phyloP scores from a whole-genome alignment of 2,329 filamentous ascomycete genomes.

The Reticulascus tulasneorum region DNA sequence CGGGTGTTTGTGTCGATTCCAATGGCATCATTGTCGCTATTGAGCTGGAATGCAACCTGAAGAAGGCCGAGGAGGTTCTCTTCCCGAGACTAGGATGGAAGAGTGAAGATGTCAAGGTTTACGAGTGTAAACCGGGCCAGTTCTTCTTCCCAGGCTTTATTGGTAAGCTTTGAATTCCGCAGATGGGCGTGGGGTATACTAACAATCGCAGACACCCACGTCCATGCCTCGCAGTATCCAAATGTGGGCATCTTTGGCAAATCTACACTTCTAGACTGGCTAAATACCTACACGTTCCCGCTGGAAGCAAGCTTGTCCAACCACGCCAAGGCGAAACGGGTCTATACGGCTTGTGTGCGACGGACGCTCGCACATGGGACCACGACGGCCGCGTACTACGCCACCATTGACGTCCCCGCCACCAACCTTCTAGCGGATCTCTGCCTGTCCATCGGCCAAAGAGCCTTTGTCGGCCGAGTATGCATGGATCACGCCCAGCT shows the following conservation, averaged over 20 bases:
- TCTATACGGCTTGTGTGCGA: constrained; percentile 75
- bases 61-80: constrained; percentile 27
- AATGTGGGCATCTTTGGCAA: constrained; percentile 94
- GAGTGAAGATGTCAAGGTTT: constrained; percentile 31
- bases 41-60: constrained; percentile 29
- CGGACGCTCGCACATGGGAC: constrained; percentile 86
- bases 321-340: constrained; percentile 57
- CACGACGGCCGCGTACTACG: constrained; percentile 92
- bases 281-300: constrained; percentile 92
- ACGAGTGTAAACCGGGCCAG: constrained; percentile 41
- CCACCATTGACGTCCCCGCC: constrained; percentile 77
- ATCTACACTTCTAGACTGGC: constrained; percentile 87
- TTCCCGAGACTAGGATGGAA: constrained; percentile 43
- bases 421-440: constrained; percentile 90
- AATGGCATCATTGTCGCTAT: constrained; percentile 48
- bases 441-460: constrained; percentile 74
- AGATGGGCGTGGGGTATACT: not conserved
- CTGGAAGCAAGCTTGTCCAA: constrained; percentile 74
- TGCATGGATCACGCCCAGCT: constrained; percentile 77
- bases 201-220: constrained; percentile 73
- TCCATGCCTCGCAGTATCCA: constrained; percentile 92
- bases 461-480: constrained; percentile 88
- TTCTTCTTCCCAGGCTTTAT: constrained; percentile 87
- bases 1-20: constrained; percentile 47
- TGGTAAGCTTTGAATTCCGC: constrained; percentile 40